A percentile compares a stretch with the other conserved stretches of the same genome.
Evolutionary conservation across 176 grass and related monocot species (phyloP).

Genomic region (Hyparrhenia diplandra): DNA sequence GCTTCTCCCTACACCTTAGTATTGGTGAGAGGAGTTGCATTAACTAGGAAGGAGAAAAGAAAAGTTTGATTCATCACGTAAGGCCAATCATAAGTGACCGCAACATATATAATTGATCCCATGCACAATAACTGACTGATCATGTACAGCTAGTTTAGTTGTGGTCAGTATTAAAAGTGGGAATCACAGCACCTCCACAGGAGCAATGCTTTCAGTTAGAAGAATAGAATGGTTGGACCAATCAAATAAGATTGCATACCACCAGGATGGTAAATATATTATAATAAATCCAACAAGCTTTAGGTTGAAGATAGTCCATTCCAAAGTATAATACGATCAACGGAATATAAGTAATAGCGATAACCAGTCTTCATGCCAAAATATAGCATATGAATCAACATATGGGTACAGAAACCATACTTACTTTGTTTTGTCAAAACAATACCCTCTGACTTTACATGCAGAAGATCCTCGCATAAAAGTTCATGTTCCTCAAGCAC

Average conservation of each 20-base stretch:
- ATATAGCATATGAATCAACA: slow-evolving; percentile 22
- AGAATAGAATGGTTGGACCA: background rate
- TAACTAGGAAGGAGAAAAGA: slow-evolving; percentile 5
- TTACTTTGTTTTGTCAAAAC: slow-evolving; percentile 87
- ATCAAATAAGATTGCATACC: slow-evolving; percentile 13
- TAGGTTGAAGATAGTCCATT: background rate
- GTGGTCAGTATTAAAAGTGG: slow-evolving; percentile 7
- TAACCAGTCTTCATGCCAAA: slow-evolving; percentile 21
- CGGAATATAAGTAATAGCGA: background rate
- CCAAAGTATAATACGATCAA: background rate
- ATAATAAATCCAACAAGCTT: background rate
- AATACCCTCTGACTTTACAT: slow-evolving; percentile 71
- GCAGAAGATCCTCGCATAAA: slow-evolving; percentile 71
- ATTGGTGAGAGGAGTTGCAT: background rate
- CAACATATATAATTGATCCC: background rate
- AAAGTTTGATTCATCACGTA: slow-evolving; percentile 5
- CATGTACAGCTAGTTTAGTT: background rate
- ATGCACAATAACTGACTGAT: no score
- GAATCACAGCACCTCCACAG: background rate
- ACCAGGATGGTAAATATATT: background rate
- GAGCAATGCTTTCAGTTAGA: background rate
- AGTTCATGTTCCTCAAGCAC: slow-evolving; percentile 72
- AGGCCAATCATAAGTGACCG: background rate
- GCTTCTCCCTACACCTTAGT: background rate
- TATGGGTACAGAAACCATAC: slow-evolving; percentile 1